Evolutionary conservation across 192 early-diverging fungal species (phyloP), one percentile per base, ranked within the genome.

Genomic region (Chytriomyces sp.): DNA sequence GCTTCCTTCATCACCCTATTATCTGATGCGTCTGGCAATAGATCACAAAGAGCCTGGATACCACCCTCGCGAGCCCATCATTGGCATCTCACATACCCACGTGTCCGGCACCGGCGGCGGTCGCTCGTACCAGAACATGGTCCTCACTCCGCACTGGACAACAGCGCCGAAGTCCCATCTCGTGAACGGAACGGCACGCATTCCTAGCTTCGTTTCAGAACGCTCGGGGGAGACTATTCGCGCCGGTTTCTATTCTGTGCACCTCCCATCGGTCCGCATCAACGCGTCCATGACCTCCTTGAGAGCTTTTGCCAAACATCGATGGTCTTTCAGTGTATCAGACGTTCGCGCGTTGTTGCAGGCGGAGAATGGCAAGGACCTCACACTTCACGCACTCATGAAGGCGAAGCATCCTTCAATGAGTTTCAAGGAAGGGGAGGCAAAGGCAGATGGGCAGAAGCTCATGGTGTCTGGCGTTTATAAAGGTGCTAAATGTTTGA

Each of bases 31-130:
- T n/a, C 10, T n/a, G 41, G n/a, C 0, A n/a, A 62, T 44, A 39
- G 63, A 56, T 22, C 49, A 78, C 32, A 60, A 37, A 12, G 75
- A 68, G 49, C 41, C 66, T n/a, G 77, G 77, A 6, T 78, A 78
- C 59, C 62, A 59, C 26, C 36, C 60, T 5, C 14, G 30, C 1
- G 56, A 66, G 26, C 30, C 40, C 0, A 59, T 78, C 14, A 37
- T 38, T 41, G 77, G 77, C 12, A 39, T 76, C 44, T 52, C 66
- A 4, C 74, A 77, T 31, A 37, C 75, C n/a, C 77, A 78, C 58
- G 70, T 59, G 14, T 78, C 70, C 39, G 69, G 61, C 31, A 64
- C 67, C 3, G 71, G 68, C 10, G 70, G 44, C 6, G 57, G 41
- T 25, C 40, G 55, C 31, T 53, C 63, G 14, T 78, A 70, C 52